Base-by-base conservation (phyloP, 2,329 filamentous ascomycete genomes). In the Pleomassaria siparia region DNA sequence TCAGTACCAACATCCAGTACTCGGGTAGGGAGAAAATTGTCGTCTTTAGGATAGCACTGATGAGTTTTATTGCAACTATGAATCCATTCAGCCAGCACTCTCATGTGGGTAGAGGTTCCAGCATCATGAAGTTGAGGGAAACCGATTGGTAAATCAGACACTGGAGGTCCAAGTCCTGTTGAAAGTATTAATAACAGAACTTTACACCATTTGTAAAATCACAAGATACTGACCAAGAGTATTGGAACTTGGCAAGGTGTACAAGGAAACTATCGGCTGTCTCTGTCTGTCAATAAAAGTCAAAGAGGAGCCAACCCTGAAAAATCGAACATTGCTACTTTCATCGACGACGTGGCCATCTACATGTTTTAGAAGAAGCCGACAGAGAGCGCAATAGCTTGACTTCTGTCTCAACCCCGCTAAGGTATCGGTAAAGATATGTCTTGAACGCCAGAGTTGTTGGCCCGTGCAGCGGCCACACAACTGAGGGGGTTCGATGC, bases 1-100 rank as follows among this genome's bases (percentile, higher is more conserved):
- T 25, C 9, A 21, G 36, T 21, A 10, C 50, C 44, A 21, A 53
- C 47, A 44, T 53, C 40, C 15, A 53, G 18, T 13, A 53, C 43
- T 21, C 47, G 25, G 18, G 50, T 50, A 11, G 44, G 50, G 29
- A 47, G 45, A 26, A 51, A 41, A 4, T 20, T 30, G 18, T 41
- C 36, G 10, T 28, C 22, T 11, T 13, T 11, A 2, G 44, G 36
- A 13, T 44, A 22, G 21, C 45, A 51, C 15, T 41, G 11, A 32
- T 51, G 40, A 10, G 11, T 29, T 24, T 36, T 8, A 39, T 48
- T 30, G 26, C 49, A 51, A 20, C 36, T 48, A 18, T 20, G 18
- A 26, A 47, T 51, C 44, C 44, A 44, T 24, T 25, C 35, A 8
- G 20, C n/a, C 9, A 44, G 15, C 5, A 48, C 22, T 3, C 33